Base-by-base conservation (phyloP, 1,284 basidiomycete genomes). In the Amylostereum areolatum region DNA sequence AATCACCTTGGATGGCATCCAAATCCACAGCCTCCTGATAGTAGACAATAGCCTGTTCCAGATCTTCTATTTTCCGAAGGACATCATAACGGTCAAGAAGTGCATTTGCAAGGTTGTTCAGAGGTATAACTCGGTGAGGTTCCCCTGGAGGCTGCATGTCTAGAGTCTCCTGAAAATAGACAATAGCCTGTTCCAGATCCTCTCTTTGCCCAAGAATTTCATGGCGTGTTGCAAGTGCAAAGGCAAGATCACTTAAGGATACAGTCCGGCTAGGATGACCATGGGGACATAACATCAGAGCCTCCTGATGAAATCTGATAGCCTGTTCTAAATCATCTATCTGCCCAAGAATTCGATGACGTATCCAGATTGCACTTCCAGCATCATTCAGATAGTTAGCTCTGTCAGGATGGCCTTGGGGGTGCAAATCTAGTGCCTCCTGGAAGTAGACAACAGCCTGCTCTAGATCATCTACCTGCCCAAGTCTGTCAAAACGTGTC, bases 101-200 rank as follows among this genome's bases (percentile, higher is more conserved):
- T 4, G 64, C 59, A 31, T 46, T 55, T 12, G 64, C 66, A 32
- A 68, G 50, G 39, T 57, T 57, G 46, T 55, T 53, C 27, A 65
- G 48, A 8, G 54, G 48, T 45, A 27, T 29, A 8, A 44, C 35
- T 40, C 44, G 35, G 29, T 47, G 29, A 12, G 49, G 43, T 30
- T 50, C 42, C 5, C 43, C 52, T 3, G 46, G 28, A 9, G 43
- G 29, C 24, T 43, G 43, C 10, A 50, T 11, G 8, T 36, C 31
- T 3, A 43, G n/a, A 9, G 52, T 43, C 9, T 46, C 24, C 5
- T 27, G 34, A 12, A 7, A n/a, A 2, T 12, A 24, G 10, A 34
- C 41, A 43, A 43, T 28, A 4, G 41, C 41, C 12, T 29, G n/a
- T 29, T 43, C 41, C 5, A 43, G 41, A n/a, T 43, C 25, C 25